phyloP scores from a whole-genome alignment of 805 yeast species.

The Lipomyces anomalus region DNA sequence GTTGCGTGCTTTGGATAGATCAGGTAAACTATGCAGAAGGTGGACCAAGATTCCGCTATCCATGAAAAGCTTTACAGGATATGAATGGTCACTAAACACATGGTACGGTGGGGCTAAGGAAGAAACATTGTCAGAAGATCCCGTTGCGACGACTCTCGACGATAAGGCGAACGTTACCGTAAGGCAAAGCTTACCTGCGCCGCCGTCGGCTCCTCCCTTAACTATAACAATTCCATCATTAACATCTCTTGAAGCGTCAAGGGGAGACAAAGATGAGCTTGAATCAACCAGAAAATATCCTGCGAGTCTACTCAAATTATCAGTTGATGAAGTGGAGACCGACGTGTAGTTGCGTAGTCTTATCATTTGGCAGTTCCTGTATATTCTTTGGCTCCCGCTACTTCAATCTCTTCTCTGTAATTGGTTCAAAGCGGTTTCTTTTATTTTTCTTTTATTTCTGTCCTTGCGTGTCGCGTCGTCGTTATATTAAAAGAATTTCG shows the following conservation, averaged over 20 bases:
- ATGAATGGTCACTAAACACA: slow-evolving; percentile 32
- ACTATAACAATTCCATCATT: slow-evolving; percentile 21
- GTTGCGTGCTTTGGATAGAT: slow-evolving; percentile 38
- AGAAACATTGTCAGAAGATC: slow-evolving; percentile 1
- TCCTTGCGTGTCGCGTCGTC: too few species aligned
- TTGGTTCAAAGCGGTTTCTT: too few species aligned
- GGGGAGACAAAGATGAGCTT: slow-evolving; percentile 1
- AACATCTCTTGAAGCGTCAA: not conserved
- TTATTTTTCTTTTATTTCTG: too few species aligned
- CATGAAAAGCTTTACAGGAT: slow-evolving; percentile 45
- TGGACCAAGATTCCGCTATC: slow-evolving; percentile 41
- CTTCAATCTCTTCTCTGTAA: too few species aligned
- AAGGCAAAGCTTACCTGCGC: slow-evolving; percentile 10
- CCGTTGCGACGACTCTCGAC: not conserved
- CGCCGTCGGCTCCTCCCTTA: slow-evolving; percentile 20
- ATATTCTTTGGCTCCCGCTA: too few species aligned
- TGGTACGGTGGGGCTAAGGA: slow-evolving; percentile 37
- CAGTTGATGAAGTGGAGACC: slow-evolving; percentile 9
- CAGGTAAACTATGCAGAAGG: slow-evolving; percentile 40
- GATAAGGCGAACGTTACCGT: not conserved
- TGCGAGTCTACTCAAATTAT: slow-evolving; percentile 7
- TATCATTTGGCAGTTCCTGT: too few species aligned
- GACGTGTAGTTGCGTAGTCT: not conserved
- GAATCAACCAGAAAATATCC: slow-evolving; percentile 7
- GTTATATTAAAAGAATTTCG: too few species aligned